Percentiles rank a stretch among this genome's conserved stretches.
Conservation (phyloP, 208 protist genomes). For the Willaertia magna region DNA sequence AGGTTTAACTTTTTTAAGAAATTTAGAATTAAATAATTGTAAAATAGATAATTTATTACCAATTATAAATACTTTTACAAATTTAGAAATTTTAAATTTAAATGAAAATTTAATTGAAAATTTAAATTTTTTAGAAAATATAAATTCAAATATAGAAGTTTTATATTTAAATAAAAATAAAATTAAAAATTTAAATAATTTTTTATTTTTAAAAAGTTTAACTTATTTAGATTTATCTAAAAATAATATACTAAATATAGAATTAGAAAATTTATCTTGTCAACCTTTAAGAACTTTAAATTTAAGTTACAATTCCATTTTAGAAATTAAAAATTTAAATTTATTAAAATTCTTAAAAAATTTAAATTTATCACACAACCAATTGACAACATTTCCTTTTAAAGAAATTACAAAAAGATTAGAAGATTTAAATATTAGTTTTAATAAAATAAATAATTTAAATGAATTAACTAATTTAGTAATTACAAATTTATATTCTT, state of each 20-base stretch:
- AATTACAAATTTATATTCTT: background rate
- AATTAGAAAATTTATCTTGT: too few relatives aligned
- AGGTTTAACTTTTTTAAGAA: background rate
- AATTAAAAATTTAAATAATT: background rate
- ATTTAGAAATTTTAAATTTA: background rate
- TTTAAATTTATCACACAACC: background rate
- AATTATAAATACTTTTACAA: background rate
- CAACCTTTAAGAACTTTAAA: too few relatives aligned
- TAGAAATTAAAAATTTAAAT: background rate
- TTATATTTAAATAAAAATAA: background rate
- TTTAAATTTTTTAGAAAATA: background rate
- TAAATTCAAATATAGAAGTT: background rate
- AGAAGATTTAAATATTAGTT: background rate
- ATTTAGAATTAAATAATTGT: background rate
- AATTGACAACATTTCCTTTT: background rate
- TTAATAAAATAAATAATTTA: background rate
- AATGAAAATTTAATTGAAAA: background rate
- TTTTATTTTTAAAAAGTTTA: background rate
- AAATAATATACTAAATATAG: background rate
- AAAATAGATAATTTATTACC: background rate
- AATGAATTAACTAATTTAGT: background rate
- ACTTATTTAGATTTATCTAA: background rate
- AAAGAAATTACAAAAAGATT: background rate
- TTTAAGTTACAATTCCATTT: too few relatives aligned
- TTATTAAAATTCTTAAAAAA: background rate